Conservation (phyloP, 192 early-diverging fungal genomes). For the Podila horticola region DNA sequence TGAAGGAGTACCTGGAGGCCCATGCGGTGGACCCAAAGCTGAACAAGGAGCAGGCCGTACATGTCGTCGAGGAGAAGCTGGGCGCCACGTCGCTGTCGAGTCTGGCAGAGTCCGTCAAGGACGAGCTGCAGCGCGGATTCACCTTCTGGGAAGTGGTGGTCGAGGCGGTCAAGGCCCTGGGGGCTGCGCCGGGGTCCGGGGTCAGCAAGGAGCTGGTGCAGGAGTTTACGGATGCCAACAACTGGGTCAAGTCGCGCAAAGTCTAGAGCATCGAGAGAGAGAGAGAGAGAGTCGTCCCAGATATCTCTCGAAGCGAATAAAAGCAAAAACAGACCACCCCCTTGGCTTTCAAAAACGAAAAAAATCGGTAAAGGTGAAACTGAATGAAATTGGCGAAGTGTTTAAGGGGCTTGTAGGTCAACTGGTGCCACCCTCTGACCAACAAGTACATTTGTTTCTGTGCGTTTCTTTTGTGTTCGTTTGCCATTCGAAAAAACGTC, state of each 20-base stretch:
- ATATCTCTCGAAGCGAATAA: slow-evolving; percentile 6
- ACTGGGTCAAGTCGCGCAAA: slow-evolving; percentile 40
- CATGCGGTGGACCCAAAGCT: slow-evolving; percentile 16
- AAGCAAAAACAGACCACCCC: slow-evolving; percentile 8
- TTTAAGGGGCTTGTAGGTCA: too few relatives aligned
- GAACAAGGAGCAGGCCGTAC: slow-evolving; percentile 35
- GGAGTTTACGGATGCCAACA: slow-evolving; percentile 44
- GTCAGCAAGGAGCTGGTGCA: slow-evolving; percentile 33
- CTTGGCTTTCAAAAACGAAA: too few relatives aligned
- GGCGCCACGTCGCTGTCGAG: slow-evolving; percentile 39
- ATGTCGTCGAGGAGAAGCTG: slow-evolving; percentile 54
- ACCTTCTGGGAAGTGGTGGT: slow-evolving; percentile 58
- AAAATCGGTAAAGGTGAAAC: too few relatives aligned
- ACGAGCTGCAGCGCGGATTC: slow-evolving; percentile 59
- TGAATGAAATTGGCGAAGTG: too few relatives aligned
- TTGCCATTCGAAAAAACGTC: too few relatives aligned
- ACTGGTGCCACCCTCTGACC: too few relatives aligned
- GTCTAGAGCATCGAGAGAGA: slow-evolving; percentile 15
- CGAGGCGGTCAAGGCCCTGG: slow-evolving; percentile 40
- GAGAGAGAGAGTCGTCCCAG: neutral
- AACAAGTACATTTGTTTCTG: neutral
- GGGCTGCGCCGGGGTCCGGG: neutral
- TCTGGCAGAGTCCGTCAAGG: slow-evolving; percentile 50
- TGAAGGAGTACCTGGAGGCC: slow-evolving; percentile 61
- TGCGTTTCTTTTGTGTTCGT: neutral